Evolutionary conservation across 2,329 filamentous ascomycete genomes (phyloP), one percentile per base, ranked within the genome.

Genomic region (Trichoderma gracile): DNA sequence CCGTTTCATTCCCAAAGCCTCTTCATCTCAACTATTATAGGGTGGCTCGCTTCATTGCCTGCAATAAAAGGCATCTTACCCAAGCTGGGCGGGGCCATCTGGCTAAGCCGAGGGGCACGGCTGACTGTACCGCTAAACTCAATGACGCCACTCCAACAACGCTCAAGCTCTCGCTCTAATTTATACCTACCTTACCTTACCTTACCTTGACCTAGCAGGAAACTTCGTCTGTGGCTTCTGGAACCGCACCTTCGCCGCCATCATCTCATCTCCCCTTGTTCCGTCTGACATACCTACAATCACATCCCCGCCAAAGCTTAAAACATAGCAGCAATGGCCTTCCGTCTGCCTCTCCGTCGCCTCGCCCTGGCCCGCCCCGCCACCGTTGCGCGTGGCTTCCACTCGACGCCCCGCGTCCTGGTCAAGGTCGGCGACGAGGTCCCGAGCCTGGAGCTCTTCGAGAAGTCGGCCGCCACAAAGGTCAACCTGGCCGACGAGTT

Each of bases 401-500:
- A 92, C 80, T 80, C 82, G 68, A 86, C 88, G 42, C 78, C 84
- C 53, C 82, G 82, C 54, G 81, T 81, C 49, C 80, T 86, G 69
- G 90, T 98, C 75, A 85, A 90, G 72, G 87, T 87, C 66, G 93
- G 93, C 73, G 93, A 97, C 76, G 79, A 83, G 69, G 82, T 98
- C 63, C 95, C 94, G 50, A 80, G 87, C 77, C 79, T 94, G 65
- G 87, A 93, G 56, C 84, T 97, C 70, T 89, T 88, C 68, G 91
- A 98, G 80, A 84, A 86, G 78, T 93, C 90, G n/a, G 94, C 94
- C 0, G 92, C 91, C 67, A 96, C 93, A 84, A 95, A 93, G 79
- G 87, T 98, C 77, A 94, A 92, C 78, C 84, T 98, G 66, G 86
- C 90, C 70, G 84, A 89, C 68, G 92, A 96, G 80, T 84, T 96